These are phyloP conservation scores for Candolleomyces eurysporus DNA, from an alignment of 768 basidiomycete genomes.

Conservation along the genomic window DNA sequence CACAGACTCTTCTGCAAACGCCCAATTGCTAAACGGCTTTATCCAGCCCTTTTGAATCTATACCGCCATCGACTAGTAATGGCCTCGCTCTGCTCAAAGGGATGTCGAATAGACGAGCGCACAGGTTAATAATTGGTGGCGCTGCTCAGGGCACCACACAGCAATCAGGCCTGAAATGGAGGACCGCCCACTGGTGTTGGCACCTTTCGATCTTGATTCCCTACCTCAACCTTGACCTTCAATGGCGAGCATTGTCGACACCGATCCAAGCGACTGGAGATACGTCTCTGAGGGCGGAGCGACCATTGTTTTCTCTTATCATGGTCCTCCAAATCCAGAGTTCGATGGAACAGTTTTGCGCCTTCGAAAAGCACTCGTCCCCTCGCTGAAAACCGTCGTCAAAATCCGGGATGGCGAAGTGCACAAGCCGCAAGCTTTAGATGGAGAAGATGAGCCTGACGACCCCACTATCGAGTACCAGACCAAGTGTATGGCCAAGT, in stretches of 20 bases:
- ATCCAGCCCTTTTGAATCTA: not conserved
- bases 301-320: constrained; percentile 84
- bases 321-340: constrained; percentile 46
- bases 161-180: not conserved
- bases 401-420: not conserved
- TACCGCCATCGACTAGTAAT: not conserved
- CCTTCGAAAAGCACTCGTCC: constrained; percentile 56
- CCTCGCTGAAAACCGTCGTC: not conserved
- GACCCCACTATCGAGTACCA: constrained; percentile 56
- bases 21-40: too few species aligned
- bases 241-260: constrained; percentile 31
- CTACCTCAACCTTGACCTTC: not conserved
- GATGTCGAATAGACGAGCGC: not conserved
- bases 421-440: not conserved
- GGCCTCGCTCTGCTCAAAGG: not conserved
- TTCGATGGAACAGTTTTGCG: constrained; percentile 73
- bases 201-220: too few species aligned
- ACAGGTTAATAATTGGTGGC: not conserved
- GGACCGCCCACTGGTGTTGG: not conserved
- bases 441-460: constrained; percentile 28
- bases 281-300: constrained; percentile 95
- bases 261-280: constrained; percentile 58
- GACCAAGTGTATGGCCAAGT: constrained; percentile 53
- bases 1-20: not conserved
- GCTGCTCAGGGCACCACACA: not conserved